phyloP scores from a whole-genome alignment of 192 early-diverging fungal genomes.

The Backusella westeae region DNA sequence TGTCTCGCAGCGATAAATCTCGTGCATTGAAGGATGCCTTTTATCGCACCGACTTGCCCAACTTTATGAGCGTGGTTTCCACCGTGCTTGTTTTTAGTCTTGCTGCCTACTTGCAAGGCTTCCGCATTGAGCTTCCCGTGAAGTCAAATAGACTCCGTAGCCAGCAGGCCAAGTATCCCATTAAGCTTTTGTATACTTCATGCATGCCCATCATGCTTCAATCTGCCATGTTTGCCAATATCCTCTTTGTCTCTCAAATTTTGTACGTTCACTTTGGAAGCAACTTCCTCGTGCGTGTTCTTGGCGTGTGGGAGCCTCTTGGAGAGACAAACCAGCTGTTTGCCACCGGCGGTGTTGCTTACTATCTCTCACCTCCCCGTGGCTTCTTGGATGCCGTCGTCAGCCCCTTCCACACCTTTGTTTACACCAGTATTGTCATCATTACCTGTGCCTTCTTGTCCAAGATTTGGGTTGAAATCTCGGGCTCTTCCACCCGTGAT shows the following conservation, averaged over 20 bases:
- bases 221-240: conserved; percentile 92
- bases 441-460: conserved; percentile 93
- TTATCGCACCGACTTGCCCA: conserved; percentile 83
- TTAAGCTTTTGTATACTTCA: conserved; percentile 99
- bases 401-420: conserved; percentile 92
- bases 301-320: conserved; percentile 96
- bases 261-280: conserved; percentile 95
- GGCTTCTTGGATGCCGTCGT: conserved; percentile 73
- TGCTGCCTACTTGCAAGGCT: conserved; percentile 96
- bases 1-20: conserved; percentile 94
- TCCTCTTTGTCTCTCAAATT: conserved; percentile 97
- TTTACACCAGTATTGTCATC: conserved; percentile 94
- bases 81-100: conserved; percentile 83
- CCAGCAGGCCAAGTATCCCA: conserved; percentile 94
- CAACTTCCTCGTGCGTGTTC: conserved; percentile 87
- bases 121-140: conserved; percentile 99
- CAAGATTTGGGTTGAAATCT: conserved; percentile 99
- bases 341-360: conserved; percentile 90
- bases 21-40: conserved; percentile 96
- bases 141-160: conserved; percentile 94
- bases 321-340: conserved; percentile 92
- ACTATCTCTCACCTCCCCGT: conserved; percentile 96
- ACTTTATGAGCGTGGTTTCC: conserved; percentile 87
- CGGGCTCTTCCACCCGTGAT: conserved; percentile 95
- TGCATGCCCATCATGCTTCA: conserved; percentile 99